These are phyloP conservation scores for Aspergillus japonicus DNA, from an alignment of 2,329 filamentous ascomycete species.

Conservation along the genomic window DNA sequence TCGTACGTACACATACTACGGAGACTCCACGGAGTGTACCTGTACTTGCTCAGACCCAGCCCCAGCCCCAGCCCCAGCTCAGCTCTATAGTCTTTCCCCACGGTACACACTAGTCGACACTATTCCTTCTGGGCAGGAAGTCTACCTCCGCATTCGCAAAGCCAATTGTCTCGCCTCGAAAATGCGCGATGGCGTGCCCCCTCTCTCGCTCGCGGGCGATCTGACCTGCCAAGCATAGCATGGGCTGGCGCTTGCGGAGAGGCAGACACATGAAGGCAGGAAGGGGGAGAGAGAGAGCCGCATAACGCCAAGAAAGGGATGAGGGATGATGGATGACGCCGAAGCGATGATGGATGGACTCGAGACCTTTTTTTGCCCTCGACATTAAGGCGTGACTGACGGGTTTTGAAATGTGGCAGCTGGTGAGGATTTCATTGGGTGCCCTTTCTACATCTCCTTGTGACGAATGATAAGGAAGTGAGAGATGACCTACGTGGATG, in stretches of 20 bases:
- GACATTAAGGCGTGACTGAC: not conserved
- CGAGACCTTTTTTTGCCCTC: not conserved
- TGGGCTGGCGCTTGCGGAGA: not conserved
- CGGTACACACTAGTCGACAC: not conserved
- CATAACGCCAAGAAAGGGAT: not conserved
- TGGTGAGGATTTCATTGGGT: not conserved
- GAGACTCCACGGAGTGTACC: too few species aligned
- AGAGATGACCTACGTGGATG: too few species aligned
- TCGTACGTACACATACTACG: too few species aligned
- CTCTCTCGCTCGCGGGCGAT: not conserved
- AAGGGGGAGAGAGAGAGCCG: not conserved
- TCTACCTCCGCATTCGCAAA: not conserved
- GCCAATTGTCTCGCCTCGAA: not conserved
- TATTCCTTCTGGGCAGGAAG: not conserved
- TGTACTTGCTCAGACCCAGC: too few species aligned
- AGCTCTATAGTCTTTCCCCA: too few species aligned
- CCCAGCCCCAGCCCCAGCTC: not conserved
- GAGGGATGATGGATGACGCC: not conserved
- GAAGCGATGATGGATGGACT: not conserved
- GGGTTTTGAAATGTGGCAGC: not conserved
- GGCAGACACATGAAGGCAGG: not conserved
- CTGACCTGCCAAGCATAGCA: not conserved
- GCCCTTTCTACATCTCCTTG: not conserved
- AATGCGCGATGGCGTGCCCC: not conserved
- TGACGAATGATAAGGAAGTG: too few species aligned